Base-by-base conservation (phyloP, 192 early-diverging fungal species). In the Entomortierella lignicola region DNA sequence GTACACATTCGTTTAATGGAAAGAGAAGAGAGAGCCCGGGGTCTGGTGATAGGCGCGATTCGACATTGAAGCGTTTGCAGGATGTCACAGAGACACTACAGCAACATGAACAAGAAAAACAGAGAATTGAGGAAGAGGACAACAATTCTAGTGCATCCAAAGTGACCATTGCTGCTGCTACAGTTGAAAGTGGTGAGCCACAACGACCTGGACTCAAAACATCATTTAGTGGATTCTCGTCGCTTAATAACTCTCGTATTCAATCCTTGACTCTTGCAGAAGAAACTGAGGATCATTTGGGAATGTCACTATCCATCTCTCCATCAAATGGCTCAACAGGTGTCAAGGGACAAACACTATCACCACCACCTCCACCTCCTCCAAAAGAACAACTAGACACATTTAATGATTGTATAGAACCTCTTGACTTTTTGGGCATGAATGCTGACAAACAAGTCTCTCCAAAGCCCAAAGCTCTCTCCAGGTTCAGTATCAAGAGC, bases 401-500 rank as follows among this genome's bases (percentile, higher is more conserved):
- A 0, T 74, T 74, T 50, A 48, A 42, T 15, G 72, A 74, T 20
- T 57, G 72, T 8, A 15, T 74, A 2, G 52, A 30, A 1, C 18
- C 64, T 2, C 30, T 51, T 13, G 72, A 66, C 11, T 27, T 63
- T 10, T 4, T 59, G 25, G 70, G 59, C 17, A n/a, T 30, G 8
- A 37, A 59, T 2, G 18, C 51, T 8, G 41, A 23, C n/a, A 66
- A 31, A 10, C 41, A 58, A 20, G 47, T 44, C 2, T 55, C 71
- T 18, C 71, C 71, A 10, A 55, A 57, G 21, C 63, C 58, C 21
- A 4, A 37, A 17, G 60, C 50, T 23, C 59, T 60, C 1, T 66
- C 63, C 3, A 39, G 72, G 29, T 74, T 74, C 52, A 74, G 72
- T 29, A 74, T 74, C 72, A 74, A 74, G 72, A 74, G 51, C 39